Conservation (phyloP, 164 flowering plant genomes). For the Piper longum region DNA sequence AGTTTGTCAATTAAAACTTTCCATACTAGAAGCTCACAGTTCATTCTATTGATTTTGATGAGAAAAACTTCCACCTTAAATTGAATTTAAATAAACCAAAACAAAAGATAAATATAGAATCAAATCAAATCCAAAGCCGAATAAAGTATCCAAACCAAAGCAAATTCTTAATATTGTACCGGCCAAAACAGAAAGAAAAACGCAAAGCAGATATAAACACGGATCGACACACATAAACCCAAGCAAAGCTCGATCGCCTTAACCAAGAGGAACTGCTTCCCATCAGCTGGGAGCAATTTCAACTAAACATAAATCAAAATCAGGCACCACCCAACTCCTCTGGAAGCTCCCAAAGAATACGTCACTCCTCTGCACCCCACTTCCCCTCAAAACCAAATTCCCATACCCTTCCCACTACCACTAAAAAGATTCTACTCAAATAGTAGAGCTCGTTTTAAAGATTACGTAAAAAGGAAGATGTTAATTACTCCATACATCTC, state of each 20-base stretch:
- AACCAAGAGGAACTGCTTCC: not conserved
- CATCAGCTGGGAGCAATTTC: not conserved
- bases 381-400: not conserved
- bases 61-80: too few relatives aligned
- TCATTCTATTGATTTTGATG: too few relatives aligned
- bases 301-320: not conserved
- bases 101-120: too few relatives aligned
- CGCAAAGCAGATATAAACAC: too few relatives aligned
- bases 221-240: too few relatives aligned
- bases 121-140: too few relatives aligned
- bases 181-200: not conserved
- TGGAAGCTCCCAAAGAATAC: not conserved
- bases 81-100: too few relatives aligned
- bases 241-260: not conserved
- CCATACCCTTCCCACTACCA: constrained; percentile 4
- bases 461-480: too few relatives aligned
- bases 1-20: too few relatives aligned
- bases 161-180: too few relatives aligned
- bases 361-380: not conserved
- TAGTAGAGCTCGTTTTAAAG: not conserved
- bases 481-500: not conserved
- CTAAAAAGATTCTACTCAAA: constrained; percentile 1
- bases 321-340: not conserved
- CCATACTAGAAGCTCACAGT: too few relatives aligned
- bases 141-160: too few relatives aligned